Evolutionary conservation across 2,329 filamentous ascomycete species (phyloP).

Genomic region (Pseudodiploospora longispora): DNA sequence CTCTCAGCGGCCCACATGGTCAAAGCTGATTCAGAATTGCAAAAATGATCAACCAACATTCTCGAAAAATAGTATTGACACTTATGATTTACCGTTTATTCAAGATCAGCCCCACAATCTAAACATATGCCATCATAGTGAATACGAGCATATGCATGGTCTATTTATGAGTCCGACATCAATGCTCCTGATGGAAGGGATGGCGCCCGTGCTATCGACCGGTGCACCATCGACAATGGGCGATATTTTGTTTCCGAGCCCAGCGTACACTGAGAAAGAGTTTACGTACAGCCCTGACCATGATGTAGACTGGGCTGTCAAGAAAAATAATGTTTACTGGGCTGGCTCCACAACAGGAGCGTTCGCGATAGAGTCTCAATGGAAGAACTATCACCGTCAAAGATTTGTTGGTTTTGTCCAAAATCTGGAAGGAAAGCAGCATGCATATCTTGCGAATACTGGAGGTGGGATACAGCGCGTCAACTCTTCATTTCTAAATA

Average conservation of each 20-base stretch:
- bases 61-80: slow-evolving; percentile 3
- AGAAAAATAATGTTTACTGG: slow-evolving; percentile 47
- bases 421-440: slow-evolving; percentile 15
- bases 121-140: slow-evolving; percentile 37
- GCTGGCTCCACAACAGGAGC: slow-evolving; percentile 47
- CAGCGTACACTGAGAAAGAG: slow-evolving; percentile 36
- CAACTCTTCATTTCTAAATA: slow-evolving; percentile 25
- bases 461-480: slow-evolving; percentile 11
- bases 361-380: slow-evolving; percentile 24
- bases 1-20: slow-evolving; percentile 21
- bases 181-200: slow-evolving; percentile 29
- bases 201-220: slow-evolving; percentile 39
- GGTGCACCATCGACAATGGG: slow-evolving; percentile 38
- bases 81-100: slow-evolving; percentile 29
- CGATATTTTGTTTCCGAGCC: slow-evolving; percentile 44
- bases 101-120: slow-evolving; percentile 16
- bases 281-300: slow-evolving; percentile 31
- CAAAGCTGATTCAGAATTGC: slow-evolving; percentile 24
- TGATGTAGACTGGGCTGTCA: slow-evolving; percentile 41
- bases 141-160: slow-evolving; percentile 36
- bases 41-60: too few relatives aligned
- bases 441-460: slow-evolving; percentile 25
- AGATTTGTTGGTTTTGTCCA: slow-evolving; percentile 32
- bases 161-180: slow-evolving; percentile 35
- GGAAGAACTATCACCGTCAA: slow-evolving; percentile 40